A percentile compares a stretch with the other conserved stretches of the same genome.
These are phyloP conservation scores for Boletus rubescentipes DNA, from an alignment of 768 basidiomycete species.

Conservation along the genomic window DNA sequence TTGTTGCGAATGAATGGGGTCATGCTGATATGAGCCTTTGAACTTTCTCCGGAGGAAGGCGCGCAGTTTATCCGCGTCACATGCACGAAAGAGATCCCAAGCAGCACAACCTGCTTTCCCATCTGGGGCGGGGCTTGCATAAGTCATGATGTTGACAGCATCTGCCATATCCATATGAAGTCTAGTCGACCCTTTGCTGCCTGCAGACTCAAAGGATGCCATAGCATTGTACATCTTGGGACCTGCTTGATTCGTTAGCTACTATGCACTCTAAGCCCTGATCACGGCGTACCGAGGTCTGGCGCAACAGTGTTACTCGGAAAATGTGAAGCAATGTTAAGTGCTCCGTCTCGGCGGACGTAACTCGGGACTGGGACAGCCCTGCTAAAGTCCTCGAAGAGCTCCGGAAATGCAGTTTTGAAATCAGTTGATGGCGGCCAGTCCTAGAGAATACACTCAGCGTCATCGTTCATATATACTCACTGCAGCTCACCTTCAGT, in stretches of 20 bases:
- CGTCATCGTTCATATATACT: not conserved
- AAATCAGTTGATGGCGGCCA: slow-evolving; percentile 93
- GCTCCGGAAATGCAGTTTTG: slow-evolving; percentile 74
- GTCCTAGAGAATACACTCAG: slow-evolving; percentile 51
- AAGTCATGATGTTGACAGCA: slow-evolving; percentile 89
- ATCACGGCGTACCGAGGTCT: slow-evolving; percentile 62
- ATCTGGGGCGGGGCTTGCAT: slow-evolving; percentile 57
- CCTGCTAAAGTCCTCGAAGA: slow-evolving; percentile 81
- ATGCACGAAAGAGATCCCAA: slow-evolving; percentile 88
- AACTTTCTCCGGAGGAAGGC: slow-evolving; percentile 68
- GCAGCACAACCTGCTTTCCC: slow-evolving; percentile 73
- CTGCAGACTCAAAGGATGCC: slow-evolving; percentile 60
- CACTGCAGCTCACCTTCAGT: slow-evolving; percentile 56
- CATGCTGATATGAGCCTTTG: slow-evolving; percentile 53
- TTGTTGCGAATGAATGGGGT: slow-evolving; percentile 90
- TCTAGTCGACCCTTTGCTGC: slow-evolving; percentile 82
- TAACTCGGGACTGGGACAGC: slow-evolving; percentile 88
- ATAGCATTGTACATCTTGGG: slow-evolving; percentile 97
- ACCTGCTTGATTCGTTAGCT: slow-evolving; percentile 43
- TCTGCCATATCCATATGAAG: slow-evolving; percentile 96
- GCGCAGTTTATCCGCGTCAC: slow-evolving; percentile 79
- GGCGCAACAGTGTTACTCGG: slow-evolving; percentile 75
- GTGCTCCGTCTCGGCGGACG: slow-evolving; percentile 84
- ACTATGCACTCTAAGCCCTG: not conserved
- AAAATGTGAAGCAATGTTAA: slow-evolving; percentile 89